These are phyloP conservation scores for Candida coquimbonensis DNA, from an alignment of 805 yeast species.

Conservation along the genomic window DNA sequence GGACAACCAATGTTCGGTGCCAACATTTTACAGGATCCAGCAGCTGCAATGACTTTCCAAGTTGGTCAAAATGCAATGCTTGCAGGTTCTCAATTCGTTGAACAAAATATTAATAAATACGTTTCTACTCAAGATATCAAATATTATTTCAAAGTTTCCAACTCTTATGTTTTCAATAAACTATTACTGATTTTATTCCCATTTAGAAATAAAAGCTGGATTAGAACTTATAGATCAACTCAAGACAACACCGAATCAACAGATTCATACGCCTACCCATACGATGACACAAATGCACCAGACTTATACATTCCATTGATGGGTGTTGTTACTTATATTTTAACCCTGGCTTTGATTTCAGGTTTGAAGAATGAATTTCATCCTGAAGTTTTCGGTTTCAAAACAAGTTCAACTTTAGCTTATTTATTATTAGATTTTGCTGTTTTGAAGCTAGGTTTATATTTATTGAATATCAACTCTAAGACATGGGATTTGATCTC, in stretches of 20 bases:
- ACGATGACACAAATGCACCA: slow-evolving; percentile 88
- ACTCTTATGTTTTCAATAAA: slow-evolving; percentile 74
- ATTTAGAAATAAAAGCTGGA: slow-evolving; percentile 79
- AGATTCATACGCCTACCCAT: slow-evolving; percentile 58
- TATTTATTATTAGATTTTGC: slow-evolving; percentile 70
- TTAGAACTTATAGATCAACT: slow-evolving; percentile 37
- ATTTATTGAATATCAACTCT: slow-evolving; percentile 63
- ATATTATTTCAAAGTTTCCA: slow-evolving; percentile 88
- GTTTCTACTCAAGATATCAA: slow-evolving; percentile 53
- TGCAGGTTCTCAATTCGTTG: slow-evolving; percentile 73
- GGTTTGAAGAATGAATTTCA: slow-evolving; percentile 89
- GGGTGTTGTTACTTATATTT: slow-evolving; percentile 83
- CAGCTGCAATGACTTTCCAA: slow-evolving; percentile 79
- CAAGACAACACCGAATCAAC: slow-evolving; percentile 21
- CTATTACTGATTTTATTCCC: slow-evolving; percentile 75
- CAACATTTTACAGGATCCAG: slow-evolving; percentile 62
- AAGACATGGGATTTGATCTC: slow-evolving; percentile 79
- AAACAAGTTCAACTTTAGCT: slow-evolving; percentile 81
- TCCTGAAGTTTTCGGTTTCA: slow-evolving; percentile 84
- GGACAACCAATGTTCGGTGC: slow-evolving; percentile 8
- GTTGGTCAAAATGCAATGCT: slow-evolving; percentile 80
- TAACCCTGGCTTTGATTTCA: slow-evolving; percentile 74
- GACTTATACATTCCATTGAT: slow-evolving; percentile 93
- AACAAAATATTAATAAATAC: slow-evolving; percentile 47
- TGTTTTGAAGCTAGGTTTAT: slow-evolving; percentile 74